Evolutionary conservation across 2,329 filamentous ascomycete species (phyloP).

Genomic region (Talaromyces atroroseus): DNA sequence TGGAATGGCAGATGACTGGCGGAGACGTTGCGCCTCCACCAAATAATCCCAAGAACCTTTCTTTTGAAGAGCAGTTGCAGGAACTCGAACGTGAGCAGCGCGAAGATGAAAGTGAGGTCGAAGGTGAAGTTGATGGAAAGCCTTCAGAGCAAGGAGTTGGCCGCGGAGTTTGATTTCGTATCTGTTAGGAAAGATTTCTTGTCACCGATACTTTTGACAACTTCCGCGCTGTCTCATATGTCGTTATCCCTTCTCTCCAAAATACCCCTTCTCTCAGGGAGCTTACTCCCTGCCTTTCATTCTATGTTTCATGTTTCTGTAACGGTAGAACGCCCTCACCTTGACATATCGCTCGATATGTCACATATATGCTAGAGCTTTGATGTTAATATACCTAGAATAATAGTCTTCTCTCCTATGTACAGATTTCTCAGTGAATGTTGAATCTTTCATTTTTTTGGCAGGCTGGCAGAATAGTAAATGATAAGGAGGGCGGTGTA

Average conservation of each 20-base stretch:
- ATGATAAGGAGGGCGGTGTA: conserved; percentile 4
- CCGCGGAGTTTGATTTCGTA: not conserved
- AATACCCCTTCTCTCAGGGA: conserved; percentile 1
- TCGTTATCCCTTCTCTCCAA: not conserved
- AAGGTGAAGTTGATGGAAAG: conserved; percentile 19
- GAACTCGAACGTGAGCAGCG: conserved; percentile 34
- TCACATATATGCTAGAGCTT: not conserved
- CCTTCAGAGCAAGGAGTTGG: not conserved
- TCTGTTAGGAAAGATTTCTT: no score
- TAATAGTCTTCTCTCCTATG: conserved; percentile 7
- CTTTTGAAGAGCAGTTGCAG: conserved; percentile 48
- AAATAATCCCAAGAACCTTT: conserved; percentile 25
- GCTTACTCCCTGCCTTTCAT: not conserved
- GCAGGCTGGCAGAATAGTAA: conserved; percentile 1
- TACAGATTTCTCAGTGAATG: not conserved
- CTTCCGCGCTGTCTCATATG: no score
- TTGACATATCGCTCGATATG: not conserved
- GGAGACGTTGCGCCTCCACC: conserved; percentile 50
- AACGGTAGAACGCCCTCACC: not conserved
- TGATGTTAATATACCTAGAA: conserved; percentile 2
- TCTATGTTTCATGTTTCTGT: not conserved
- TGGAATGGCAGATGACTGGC: conserved; percentile 98
- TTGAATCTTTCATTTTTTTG: not conserved
- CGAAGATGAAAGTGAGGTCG: conserved; percentile 29
- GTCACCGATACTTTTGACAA: not conserved